phyloP scores from a whole-genome alignment of 2,329 filamentous ascomycete genomes.

The Phialophora verrucosa region DNA sequence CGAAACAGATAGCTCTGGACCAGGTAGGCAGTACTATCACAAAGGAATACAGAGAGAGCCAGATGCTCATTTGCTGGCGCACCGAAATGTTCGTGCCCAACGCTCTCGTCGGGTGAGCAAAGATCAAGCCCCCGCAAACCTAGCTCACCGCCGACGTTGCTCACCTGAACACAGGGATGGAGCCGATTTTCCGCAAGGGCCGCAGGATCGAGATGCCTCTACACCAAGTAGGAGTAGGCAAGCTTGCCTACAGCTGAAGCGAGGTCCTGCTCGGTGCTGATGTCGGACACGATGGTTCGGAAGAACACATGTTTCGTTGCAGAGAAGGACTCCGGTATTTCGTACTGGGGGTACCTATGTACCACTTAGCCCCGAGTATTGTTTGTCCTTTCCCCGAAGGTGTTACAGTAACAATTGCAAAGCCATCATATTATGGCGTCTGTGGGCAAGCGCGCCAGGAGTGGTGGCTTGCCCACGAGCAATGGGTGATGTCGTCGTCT shows the following conservation, averaged over 20 bases:
- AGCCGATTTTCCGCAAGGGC: neutral
- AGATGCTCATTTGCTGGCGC: slow-evolving; percentile 7
- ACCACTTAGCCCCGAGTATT: neutral
- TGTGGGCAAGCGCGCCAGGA: neutral
- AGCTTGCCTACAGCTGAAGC: no score
- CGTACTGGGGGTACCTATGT: neutral
- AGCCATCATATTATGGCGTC: neutral
- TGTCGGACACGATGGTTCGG: neutral
- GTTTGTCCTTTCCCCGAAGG: neutral
- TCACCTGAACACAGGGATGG: neutral
- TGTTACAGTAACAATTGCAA: neutral
- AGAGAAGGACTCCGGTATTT: neutral
- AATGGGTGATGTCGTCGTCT: neutral
- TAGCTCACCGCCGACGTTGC: neutral
- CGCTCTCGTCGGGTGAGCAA: neutral
- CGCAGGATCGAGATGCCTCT: slow-evolving; percentile 1
- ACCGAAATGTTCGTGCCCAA: neutral
- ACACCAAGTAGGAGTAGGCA: neutral
- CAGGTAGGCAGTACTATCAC: neutral
- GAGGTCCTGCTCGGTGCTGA: neutral
- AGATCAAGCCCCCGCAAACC: neutral
- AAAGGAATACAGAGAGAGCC: neutral
- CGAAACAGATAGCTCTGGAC: neutral
- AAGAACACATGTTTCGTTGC: neutral
- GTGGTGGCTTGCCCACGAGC: neutral